Conservation (phyloP, 2,329 filamentous ascomycete genomes). For the Aspergillus tanneri region DNA sequence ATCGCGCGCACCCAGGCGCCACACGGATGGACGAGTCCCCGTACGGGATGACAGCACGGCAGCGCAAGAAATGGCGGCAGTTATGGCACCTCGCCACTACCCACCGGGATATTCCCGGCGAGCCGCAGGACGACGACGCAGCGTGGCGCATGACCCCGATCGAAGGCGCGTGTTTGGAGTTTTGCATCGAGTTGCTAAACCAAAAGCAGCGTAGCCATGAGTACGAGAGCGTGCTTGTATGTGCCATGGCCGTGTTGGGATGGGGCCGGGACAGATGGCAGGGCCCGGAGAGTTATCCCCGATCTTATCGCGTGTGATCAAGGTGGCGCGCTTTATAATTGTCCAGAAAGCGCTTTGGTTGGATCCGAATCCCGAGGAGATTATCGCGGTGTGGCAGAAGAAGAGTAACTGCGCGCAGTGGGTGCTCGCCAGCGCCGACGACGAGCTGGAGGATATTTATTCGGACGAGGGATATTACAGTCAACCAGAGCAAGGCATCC, state of each 20-base stretch:
- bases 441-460: not conserved
- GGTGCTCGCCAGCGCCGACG: not conserved
- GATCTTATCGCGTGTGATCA: not conserved
- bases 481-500: no score
- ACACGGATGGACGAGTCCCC: not conserved
- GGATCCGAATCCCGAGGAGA: not conserved
- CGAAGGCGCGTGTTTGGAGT: not conserved
- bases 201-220: not conserved
- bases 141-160: no score
- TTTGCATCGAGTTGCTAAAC: slow-evolving; percentile 5
- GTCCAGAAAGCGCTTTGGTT: not conserved
- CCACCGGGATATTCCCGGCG: not conserved
- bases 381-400: not conserved
- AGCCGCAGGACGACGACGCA: no score
- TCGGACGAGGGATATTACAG: not conserved
- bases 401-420: not conserved
- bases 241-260: not conserved
- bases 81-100: not conserved
- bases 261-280: not conserved
- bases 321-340: not conserved
- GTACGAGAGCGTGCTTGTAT: slow-evolving; percentile 5
- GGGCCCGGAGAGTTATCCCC: not conserved
- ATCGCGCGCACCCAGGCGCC: slow-evolving; percentile 3
- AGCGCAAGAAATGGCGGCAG: not conserved
- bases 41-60: not conserved